Evolutionary conservation across 2,329 filamentous ascomycete species (phyloP).

Genomic region (Penicillium sp.): DNA sequence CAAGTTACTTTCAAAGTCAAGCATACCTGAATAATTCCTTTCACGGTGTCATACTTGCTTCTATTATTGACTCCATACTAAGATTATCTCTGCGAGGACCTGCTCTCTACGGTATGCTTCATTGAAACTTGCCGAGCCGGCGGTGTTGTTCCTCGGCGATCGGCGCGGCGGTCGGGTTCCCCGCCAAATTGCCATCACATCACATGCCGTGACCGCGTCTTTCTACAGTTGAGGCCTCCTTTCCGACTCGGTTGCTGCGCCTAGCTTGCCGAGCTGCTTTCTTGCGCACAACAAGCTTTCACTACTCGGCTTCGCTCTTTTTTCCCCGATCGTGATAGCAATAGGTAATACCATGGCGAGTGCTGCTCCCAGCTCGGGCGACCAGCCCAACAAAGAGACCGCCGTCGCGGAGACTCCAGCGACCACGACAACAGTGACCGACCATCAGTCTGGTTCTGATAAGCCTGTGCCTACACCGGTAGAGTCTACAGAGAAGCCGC

Average conservation of each 20-base stretch:
- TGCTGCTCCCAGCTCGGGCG: constrained; percentile 1
- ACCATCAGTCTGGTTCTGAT: not conserved
- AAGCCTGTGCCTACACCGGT: not conserved
- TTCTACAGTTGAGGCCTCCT: not conserved
- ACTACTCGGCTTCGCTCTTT: not conserved
- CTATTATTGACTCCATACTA: not conserved
- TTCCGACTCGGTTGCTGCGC: not conserved
- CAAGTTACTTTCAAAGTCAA: not conserved
- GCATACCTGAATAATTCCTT: not conserved
- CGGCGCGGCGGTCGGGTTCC: constrained; percentile 31
- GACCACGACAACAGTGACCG: not conserved
- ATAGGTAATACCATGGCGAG: not conserved
- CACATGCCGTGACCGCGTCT: constrained; percentile 25
- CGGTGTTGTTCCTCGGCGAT: constrained; percentile 22
- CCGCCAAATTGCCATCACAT: constrained; percentile 24
- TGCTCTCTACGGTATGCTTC: not conserved
- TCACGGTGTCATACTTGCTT: not conserved
- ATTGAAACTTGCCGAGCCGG: constrained; percentile 5
- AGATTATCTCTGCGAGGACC: too few relatives aligned
- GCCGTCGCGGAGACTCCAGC: not conserved
- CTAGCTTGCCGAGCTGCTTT: not conserved
- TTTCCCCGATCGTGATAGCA: not conserved
- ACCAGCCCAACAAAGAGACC: constrained; percentile 1
- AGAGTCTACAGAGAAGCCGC: constrained; percentile 8
- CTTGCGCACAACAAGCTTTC: not conserved